A percentile compares a stretch with the other conserved stretches of the same genome.
Evolutionary conservation across 1,284 basidiomycete genomes (phyloP).

Genomic region (Rhodotorula sp.): DNA sequence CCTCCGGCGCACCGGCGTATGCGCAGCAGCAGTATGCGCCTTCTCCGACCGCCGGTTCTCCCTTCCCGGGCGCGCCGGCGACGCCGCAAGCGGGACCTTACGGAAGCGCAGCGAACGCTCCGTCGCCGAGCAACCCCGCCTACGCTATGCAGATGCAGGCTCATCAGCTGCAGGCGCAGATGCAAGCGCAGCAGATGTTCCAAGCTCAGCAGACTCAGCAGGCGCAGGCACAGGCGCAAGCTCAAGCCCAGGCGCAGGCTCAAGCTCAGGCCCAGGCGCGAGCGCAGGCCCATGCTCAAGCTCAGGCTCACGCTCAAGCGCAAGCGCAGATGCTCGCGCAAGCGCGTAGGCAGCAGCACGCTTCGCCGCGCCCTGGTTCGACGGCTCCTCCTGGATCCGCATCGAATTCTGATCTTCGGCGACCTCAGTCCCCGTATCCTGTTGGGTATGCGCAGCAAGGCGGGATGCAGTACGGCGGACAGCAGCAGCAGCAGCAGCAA

Average conservation of each 20-base stretch:
- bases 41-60: neutral
- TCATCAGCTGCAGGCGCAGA: neutral
- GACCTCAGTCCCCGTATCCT: neutral
- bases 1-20: conserved; percentile 5
- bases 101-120: neutral
- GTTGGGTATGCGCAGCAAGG: neutral
- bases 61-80: neutral
- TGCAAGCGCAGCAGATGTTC: neutral
- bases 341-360: neutral
- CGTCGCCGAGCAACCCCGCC: neutral
- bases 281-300: neutral
- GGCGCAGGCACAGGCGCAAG: neutral
- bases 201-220: neutral
- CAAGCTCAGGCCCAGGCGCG: neutral
- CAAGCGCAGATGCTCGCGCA: neutral
- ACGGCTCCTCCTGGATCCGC: neutral
- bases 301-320: conserved; percentile 1
- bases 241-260: neutral
- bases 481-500: neutral
- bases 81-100: neutral
- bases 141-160: neutral
- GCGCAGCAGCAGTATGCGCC: conserved; percentile 3
- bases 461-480: neutral
- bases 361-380: conserved; percentile 1
- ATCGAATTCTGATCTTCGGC: no score